Evolutionary conservation across 2,329 filamentous ascomycete genomes (phyloP).

Genomic region (Sphaerulina musiva): DNA sequence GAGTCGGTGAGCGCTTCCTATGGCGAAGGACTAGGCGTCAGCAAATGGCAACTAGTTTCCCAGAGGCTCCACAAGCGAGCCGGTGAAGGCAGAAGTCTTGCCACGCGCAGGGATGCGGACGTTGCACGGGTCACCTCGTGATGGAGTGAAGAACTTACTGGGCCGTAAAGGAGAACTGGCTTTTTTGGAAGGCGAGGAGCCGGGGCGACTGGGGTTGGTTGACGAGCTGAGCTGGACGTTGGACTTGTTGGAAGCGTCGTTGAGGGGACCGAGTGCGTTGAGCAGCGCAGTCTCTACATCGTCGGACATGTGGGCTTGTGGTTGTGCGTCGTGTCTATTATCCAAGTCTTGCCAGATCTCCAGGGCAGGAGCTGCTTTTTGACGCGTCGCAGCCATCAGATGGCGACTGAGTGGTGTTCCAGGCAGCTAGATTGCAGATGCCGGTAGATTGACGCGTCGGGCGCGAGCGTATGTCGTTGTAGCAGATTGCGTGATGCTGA

Average conservation of each 20-base stretch:
- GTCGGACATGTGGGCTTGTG: conserved; percentile 33
- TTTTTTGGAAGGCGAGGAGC: conserved; percentile 64
- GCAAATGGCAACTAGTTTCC: not conserved
- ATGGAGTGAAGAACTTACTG: conserved; percentile 32
- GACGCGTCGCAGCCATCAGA: conserved; percentile 44
- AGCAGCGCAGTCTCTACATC: conserved; percentile 50
- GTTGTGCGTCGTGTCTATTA: conserved; percentile 24
- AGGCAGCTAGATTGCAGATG: conserved; percentile 1
- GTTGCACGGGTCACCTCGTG: not conserved
- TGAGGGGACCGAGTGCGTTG: conserved; percentile 38
- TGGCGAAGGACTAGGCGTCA: not conserved
- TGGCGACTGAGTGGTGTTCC: conserved; percentile 1
- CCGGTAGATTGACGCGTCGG: conserved; percentile 10
- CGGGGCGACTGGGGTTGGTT: conserved; percentile 43
- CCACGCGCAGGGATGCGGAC: not conserved
- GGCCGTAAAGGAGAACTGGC: conserved; percentile 55
- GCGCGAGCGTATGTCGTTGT: conserved; percentile 12
- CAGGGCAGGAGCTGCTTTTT: conserved; percentile 43
- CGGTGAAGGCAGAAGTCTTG: not conserved
- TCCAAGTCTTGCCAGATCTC: conserved; percentile 55
- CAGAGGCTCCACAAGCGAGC: not conserved
- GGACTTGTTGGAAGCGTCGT: conserved; percentile 47
- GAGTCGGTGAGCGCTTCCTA: conserved; percentile 52
- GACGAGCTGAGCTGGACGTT: conserved; percentile 63
- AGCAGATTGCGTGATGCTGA: not conserved